phyloP scores from a whole-genome alignment of 768 basidiomycete species.

The Leccinum pellstonianum region DNA sequence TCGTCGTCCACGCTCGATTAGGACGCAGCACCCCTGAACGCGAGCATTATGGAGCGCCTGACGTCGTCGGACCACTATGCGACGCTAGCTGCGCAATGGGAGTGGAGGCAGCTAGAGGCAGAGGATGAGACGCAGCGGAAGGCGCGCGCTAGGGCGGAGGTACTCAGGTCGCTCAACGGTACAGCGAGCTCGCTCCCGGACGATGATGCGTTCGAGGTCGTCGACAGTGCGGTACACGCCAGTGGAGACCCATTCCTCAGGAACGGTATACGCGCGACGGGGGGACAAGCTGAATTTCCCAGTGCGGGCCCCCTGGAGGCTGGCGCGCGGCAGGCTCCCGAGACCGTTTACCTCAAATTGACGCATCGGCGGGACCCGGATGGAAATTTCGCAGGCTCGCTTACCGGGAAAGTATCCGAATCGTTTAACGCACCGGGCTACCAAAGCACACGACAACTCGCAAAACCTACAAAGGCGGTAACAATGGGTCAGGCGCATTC shows the following conservation, averaged over 20 bases:
- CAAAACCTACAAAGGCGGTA: neutral
- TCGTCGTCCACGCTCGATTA: slow-evolving; percentile 58
- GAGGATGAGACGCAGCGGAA: slow-evolving; percentile 41
- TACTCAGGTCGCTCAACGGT: slow-evolving; percentile 35
- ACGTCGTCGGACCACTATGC: slow-evolving; percentile 41
- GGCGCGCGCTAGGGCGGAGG: slow-evolving; percentile 38
- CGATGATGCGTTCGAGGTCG: neutral
- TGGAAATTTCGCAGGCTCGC: too few species aligned
- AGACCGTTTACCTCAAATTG: too few species aligned
- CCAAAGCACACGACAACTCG: too few species aligned
- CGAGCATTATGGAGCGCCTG: slow-evolving; percentile 52
- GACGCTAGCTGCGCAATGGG: slow-evolving; percentile 28
- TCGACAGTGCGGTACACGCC: slow-evolving; percentile 39
- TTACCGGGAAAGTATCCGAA: too few species aligned
- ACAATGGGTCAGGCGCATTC: too few species aligned
- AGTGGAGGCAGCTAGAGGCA: slow-evolving; percentile 21
- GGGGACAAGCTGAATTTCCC: too few species aligned
- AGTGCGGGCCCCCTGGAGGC: too few species aligned
- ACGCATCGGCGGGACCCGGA: too few species aligned
- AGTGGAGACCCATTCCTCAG: neutral
- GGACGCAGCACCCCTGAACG: slow-evolving; percentile 66
- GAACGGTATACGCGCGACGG: too few species aligned
- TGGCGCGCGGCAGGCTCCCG: too few species aligned
- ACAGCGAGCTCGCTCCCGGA: neutral
- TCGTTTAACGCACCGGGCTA: too few species aligned